Percentiles rank a stretch among this genome's conserved stretches.
Evolutionary conservation across 257 asterid genomes (phyloP).

Genomic region (Gentiana straminea): DNA sequence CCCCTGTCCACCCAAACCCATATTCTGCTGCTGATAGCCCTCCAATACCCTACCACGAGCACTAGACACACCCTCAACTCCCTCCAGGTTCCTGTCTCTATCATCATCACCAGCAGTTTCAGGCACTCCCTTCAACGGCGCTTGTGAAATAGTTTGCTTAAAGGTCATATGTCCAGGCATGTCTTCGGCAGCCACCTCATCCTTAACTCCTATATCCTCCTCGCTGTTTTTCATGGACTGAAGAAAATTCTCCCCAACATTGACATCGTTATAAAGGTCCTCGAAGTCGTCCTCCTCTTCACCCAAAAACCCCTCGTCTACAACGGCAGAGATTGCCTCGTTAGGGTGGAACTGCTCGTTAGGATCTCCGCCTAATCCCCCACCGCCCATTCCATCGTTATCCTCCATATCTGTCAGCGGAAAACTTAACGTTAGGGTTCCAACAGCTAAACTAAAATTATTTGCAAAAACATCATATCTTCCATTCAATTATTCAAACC

Average conservation of each 20-base stretch:
- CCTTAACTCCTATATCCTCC: conserved; percentile 35
- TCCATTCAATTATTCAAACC: neutral
- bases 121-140: conserved; percentile 14
- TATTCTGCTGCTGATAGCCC: conserved; percentile 17
- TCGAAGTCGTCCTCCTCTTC: conserved; percentile 88
- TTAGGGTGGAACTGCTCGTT: conserved; percentile 54
- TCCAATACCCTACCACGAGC: conserved; percentile 10
- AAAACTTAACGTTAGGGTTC: conserved; percentile 13
- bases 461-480: neutral
- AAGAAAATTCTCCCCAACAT: conserved; percentile 82
- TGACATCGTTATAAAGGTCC: conserved; percentile 91
- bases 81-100: conserved; percentile 28
- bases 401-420: conserved; percentile 39
- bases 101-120: conserved; percentile 20
- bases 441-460: neutral
- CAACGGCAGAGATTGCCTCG: conserved; percentile 80
- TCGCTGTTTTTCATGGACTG: conserved; percentile 52
- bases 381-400: conserved; percentile 35
- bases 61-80: conserved; percentile 7
- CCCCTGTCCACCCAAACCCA: conserved; percentile 31
- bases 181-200: conserved; percentile 35
- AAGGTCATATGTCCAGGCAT: conserved; percentile 11
- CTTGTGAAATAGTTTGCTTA: conserved; percentile 20
- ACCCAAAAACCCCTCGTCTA: conserved; percentile 62
- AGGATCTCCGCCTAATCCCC: conserved; percentile 42